Conservation (phyloP, 805 yeast species). For the Candida glaebosa region DNA sequence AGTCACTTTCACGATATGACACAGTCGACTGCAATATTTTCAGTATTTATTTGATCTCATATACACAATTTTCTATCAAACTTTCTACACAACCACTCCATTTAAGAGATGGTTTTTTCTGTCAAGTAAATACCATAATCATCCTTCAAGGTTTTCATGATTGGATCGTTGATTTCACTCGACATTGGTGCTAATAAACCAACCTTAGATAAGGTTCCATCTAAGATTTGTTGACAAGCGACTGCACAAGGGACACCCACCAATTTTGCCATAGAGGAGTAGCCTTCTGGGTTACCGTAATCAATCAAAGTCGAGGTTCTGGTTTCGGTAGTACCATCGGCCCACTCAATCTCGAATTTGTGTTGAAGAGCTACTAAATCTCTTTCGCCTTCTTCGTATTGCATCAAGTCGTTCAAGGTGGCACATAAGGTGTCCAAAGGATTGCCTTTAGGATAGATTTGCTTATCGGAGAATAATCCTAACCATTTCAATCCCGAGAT, state of each 20-base stretch:
- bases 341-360: constrained; percentile 96
- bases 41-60: background rate
- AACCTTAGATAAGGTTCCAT: constrained; percentile 66
- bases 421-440: constrained; percentile 97
- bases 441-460: constrained; percentile 85
- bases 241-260: constrained; percentile 99
- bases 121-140: constrained; percentile 82
- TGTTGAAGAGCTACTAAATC: constrained; percentile 95
- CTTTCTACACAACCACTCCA: constrained; percentile 2
- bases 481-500: constrained; percentile 90
- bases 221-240: constrained; percentile 81
- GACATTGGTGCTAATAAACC: constrained; percentile 94
- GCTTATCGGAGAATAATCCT: constrained; percentile 77
- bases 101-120: constrained; percentile 67
- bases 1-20: too few species aligned
- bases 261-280: constrained; percentile 97
- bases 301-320: constrained; percentile 96
- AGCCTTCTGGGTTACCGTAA: constrained; percentile 83
- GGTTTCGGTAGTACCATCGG: constrained; percentile 83
- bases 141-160: constrained; percentile 88
- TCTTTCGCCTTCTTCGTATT: constrained; percentile 92
- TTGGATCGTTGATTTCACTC: constrained; percentile 84
- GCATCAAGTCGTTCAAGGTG: constrained; percentile 92
- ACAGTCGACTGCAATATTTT: background rate
- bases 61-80: background rate